Base-by-base conservation (phyloP, 306 rosid genomes). In the Fragaria iinumae region DNA sequence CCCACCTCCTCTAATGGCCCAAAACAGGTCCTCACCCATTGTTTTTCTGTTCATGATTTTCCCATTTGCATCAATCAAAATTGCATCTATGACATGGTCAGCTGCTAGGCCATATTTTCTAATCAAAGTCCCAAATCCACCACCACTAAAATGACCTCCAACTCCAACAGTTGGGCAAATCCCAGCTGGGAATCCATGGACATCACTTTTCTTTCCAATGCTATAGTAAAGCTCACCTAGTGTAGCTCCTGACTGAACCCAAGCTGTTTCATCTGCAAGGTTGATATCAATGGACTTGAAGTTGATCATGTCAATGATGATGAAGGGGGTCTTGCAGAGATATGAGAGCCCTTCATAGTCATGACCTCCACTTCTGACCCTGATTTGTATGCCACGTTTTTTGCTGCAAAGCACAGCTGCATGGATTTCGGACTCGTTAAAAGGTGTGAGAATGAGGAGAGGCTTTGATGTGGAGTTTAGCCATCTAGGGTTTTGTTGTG, bases 1-100 rank as follows among this genome's bases (percentile, higher is more conserved):
- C 6, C 91, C 90, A 0, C 91, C 96, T 23, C 89, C 96, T 70
- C 87, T 82, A 14, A 90, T 83, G 34, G 89, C 90, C 96, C 91
- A 90, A 73, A 88, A 88, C 14, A 87, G 52, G 56, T 83, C 85
- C 52, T 88, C 91, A 11, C 88, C 86, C 93, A 88, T 88, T 49
- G 71, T 39, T 59, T 38, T 49, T 56, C 86, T 80, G 53, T 87
- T 72, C 0, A 80, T 79, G 49, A 87, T 34, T 3, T 63, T 80
- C 0, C 93, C 89, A 69, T 80, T 75, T 9, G 57, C 87, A 69
- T 85, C 87, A 7, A 87, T 41, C 0, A 89, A 43, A 3, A 50
- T 14, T 16, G 93, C 93, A 76, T 91, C 91, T 16, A 87, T 6
- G 8, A 91, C 79, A 29, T 81, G 71, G 53, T 91, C 88, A 8